phyloP scores from a whole-genome alignment of 202 grass and related monocot genomes.

The Alloteropsis angusta region DNA sequence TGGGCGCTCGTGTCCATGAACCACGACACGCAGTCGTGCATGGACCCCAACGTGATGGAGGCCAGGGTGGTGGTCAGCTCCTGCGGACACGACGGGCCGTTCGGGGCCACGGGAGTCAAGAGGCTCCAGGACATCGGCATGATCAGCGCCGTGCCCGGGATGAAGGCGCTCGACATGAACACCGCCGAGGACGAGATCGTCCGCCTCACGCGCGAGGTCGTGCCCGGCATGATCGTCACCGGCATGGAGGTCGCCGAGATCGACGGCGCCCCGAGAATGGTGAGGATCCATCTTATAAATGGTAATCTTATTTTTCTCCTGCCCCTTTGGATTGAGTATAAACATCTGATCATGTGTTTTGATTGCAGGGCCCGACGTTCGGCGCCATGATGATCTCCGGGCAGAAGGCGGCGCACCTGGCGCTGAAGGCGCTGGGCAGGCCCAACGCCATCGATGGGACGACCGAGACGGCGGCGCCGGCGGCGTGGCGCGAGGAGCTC shows the following conservation, averaged over 20 bases:
- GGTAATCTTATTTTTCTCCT: too few species aligned
- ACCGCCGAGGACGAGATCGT: slow-evolving; percentile 77
- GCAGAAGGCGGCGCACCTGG: slow-evolving; percentile 91
- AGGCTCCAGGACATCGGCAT: slow-evolving; percentile 82
- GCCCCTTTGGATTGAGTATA: too few species aligned
- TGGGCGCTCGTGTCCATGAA: slow-evolving; percentile 93
- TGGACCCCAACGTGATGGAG: slow-evolving; percentile 96
- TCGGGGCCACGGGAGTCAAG: slow-evolving; percentile 83
- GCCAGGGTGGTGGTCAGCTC: slow-evolving; percentile 91
- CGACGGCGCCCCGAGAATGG: slow-evolving; percentile 91
- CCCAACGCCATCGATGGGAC: slow-evolving; percentile 79
- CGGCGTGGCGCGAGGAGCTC: slow-evolving; percentile 25
- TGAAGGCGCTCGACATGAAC: slow-evolving; percentile 91
- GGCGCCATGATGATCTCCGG: slow-evolving; percentile 98
- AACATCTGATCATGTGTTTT: too few species aligned
- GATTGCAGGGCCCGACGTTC: slow-evolving; percentile 78
- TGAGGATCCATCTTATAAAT: not conserved
- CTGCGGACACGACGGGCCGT: slow-evolving; percentile 86
- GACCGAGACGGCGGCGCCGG: not conserved
- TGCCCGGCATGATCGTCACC: slow-evolving; percentile 89
- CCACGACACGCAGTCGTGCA: slow-evolving; percentile 89
- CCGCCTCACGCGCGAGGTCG: slow-evolving; percentile 72
- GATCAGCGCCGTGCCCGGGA: slow-evolving; percentile 74
- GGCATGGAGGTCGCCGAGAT: slow-evolving; percentile 98
- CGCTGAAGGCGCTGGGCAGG: slow-evolving; percentile 69